A percentile compares a stretch with the other conserved stretches of the same genome.
Evolutionary conservation across 441 rosid genomes (phyloP).

Genomic region (Geranium incanum): DNA sequence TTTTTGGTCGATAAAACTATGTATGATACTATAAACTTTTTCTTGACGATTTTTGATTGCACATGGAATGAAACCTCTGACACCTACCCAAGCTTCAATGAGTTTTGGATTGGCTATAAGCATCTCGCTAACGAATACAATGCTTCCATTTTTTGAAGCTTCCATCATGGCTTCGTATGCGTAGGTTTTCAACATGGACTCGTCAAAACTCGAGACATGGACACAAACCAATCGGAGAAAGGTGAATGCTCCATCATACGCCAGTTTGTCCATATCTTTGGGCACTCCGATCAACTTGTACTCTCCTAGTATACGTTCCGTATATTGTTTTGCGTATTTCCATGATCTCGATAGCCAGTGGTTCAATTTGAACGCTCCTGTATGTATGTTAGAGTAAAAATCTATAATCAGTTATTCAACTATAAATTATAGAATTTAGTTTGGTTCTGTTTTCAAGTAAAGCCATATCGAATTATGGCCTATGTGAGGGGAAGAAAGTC

Average conservation of each 20-base stretch:
- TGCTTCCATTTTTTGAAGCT: not conserved
- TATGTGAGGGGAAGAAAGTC: no score
- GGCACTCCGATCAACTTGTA: not conserved
- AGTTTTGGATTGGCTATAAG: not conserved
- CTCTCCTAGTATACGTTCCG: not conserved
- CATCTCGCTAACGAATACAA: not conserved
- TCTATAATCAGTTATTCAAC: no score
- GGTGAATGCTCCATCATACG: not conserved
- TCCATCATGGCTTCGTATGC: not conserved
- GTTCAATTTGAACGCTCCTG: no score
- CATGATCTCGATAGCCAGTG: no score
- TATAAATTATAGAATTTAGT: no score
- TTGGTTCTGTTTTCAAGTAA: no score
- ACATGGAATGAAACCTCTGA: not conserved
- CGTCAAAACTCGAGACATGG: not conserved
- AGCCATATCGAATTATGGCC: no score
- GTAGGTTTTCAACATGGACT: not conserved
- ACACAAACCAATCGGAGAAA: not conserved
- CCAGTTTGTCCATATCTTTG: not conserved
- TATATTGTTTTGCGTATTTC: no score
- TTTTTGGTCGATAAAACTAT: not conserved
- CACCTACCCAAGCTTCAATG: not conserved
- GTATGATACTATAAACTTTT: not conserved
- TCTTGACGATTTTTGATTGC: not conserved
- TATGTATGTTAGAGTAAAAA: no score